Conservation (phyloP, 352 stramenopile genomes). For the Phytopythium litorale region DNA sequence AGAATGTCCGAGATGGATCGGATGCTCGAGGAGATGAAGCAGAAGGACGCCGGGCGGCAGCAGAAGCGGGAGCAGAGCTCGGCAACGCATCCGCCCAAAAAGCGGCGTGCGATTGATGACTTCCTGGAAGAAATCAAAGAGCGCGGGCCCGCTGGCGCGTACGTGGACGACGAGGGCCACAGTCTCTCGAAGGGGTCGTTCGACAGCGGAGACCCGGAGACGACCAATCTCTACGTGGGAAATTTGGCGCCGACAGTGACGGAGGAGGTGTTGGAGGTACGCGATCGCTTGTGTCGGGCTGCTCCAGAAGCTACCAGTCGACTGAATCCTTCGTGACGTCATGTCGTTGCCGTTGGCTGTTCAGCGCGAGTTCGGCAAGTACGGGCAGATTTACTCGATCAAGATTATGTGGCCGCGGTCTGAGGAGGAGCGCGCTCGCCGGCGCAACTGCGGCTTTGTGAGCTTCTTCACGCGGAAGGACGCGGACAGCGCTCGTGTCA, state of each 20-base stretch:
- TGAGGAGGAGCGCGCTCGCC: conserved; percentile 88
- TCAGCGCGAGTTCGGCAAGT: conserved; percentile 82
- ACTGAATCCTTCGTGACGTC: background rate
- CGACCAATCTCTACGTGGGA: conserved; percentile 94
- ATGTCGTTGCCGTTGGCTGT: background rate
- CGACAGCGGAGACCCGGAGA: conserved; percentile 80
- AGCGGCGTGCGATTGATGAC: conserved; percentile 80
- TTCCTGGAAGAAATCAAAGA: conserved; percentile 90
- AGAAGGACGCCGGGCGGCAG: conserved; percentile 31
- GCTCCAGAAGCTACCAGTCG: background rate
- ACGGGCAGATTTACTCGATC: conserved; percentile 92
- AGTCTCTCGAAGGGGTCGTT: conserved; percentile 62
- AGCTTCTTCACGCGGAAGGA: conserved; percentile 88
- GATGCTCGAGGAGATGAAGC: conserved; percentile 72
- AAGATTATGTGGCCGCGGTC: conserved; percentile 99
- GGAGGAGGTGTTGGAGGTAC: conserved; percentile 85
- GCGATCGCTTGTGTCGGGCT: conserved; percentile 1
- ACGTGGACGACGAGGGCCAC: conserved; percentile 12
- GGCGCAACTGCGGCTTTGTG: conserved; percentile 94
- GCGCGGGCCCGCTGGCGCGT: conserved; percentile 21
- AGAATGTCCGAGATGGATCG: conserved; percentile 63
- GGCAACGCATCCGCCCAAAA: conserved; percentile 21
- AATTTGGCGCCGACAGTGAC: conserved; percentile 92
- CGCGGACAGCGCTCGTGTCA: conserved; percentile 76
- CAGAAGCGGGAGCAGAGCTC: conserved; percentile 13